Evolutionary conservation across 257 asterid genomes (phyloP), one percentile per base, ranked within the genome.

Genomic region (Ilex aquifolium): DNA sequence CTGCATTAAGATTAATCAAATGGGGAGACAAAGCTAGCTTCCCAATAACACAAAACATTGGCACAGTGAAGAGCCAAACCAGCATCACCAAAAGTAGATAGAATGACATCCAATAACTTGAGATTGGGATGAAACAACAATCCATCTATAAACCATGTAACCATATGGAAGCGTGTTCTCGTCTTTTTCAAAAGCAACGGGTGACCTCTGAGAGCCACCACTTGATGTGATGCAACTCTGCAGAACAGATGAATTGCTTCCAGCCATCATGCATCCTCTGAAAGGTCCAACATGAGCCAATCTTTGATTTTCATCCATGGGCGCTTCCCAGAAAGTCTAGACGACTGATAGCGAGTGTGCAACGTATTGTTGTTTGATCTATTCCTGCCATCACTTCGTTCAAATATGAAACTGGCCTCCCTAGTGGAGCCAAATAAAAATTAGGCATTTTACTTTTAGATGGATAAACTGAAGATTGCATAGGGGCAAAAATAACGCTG

Each of bases 31-130:
- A 36, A 36, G 40, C 40, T 36, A 36, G 40, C 40, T 36, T 36
- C 40, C 6, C 40, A 36, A 36, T 36, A 2, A 36, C 3, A 36
- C 3, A 91, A 76, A 65, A 84, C 64, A 68, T 84, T 81, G 14
- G 96, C 88, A 32, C 83, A 88, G 72, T 83, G 95, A 31, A 88
- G 87, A 61, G 85, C 72, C 68, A 88, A 70, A 62, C 90, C 95
- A 54, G 92, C 80, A 48, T 72, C 64, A 50, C 91, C 97, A 13
- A 88, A 88, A 32, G 92, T 72, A 42, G 83, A 66, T 32, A 80
- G 65, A 42, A 82, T 71, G 29, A 81, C 75, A 52, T 65, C 66
- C 60, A 80, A 57, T 60, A 69, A 21, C 49, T 60, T 66, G 11
- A 70, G 84, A 69, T 76, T 83, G 63, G 81, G 77, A 59, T 48